Evolutionary conservation across 768 basidiomycete species (phyloP), one percentile per base, ranked within the genome.

Genomic region (Nevesoporus exiguus): DNA sequence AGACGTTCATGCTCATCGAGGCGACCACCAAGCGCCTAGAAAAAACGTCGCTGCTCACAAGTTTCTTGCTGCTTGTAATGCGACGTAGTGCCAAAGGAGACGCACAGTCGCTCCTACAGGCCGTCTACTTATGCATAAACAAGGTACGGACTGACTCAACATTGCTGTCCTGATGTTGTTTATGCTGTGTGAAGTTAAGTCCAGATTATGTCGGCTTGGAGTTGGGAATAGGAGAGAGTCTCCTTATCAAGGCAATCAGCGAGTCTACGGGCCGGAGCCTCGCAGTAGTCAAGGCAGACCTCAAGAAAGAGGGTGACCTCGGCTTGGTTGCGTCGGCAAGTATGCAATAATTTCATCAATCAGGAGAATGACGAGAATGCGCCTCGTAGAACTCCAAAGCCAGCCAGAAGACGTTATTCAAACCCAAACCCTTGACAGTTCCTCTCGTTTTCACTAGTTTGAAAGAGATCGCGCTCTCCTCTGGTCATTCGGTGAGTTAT

Each of bases 201-300:
- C 95, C 97, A 15, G 97, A 98, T 68, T 98, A 98, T 70, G 77
- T 91, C 54, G 95, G 96, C 27, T 77, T 98, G 49, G 96, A 99
- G 69, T 81, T 99, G 2, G 97, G 97, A 30, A 95, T 98, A 54
- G 97, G 96, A 17, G 97, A 99, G 69, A 91, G 88, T 60, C 73
- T 98, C 19, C 79, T 99, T 34, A 82, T 97, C 66, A 98, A 98
- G 66, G 94, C 97, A 15, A 98, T 99, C 56, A 88, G 84, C 37
- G 90, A 97, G 67, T 93, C 93, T 4, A 96, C 94, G 0, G 97
- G 96, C n/a, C 81, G 97, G 53, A 93, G 85, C 59, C 69, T 83
- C 36, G 77, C 83, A 3, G 78, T 86, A 41, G 83, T 99, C 64
- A 98, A 98, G 66, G 82, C 86, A 6, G 96, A 98, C 63, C 77